These are phyloP conservation scores for Penicillium paneum DNA, from an alignment of 2,329 filamentous ascomycete genomes.

Conservation along the genomic window DNA sequence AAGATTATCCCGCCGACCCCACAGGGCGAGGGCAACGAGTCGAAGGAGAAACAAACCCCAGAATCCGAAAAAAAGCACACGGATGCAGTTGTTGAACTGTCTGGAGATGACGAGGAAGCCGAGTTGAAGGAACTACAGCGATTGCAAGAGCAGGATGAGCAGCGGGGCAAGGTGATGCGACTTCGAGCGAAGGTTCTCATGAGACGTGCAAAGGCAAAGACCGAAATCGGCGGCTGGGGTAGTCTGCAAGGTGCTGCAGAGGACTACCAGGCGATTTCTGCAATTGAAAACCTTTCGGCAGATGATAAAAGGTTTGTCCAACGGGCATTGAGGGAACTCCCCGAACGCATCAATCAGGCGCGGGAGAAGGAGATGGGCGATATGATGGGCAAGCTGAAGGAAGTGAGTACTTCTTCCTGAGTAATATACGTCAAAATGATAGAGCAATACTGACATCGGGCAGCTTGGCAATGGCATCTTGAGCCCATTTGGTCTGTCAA, in stretches of 20 bases:
- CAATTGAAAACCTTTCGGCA: slow-evolving; percentile 56
- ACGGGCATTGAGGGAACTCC: slow-evolving; percentile 63
- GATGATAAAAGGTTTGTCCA: slow-evolving; percentile 68
- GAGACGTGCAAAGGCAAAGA: slow-evolving; percentile 69
- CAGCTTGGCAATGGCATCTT: slow-evolving; percentile 84
- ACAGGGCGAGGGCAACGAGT: slow-evolving; percentile 18
- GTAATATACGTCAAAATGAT: slow-evolving; percentile 1
- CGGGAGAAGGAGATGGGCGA: slow-evolving; percentile 87
- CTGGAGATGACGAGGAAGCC: slow-evolving; percentile 40
- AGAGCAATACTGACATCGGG: background rate
- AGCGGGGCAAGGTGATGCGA: slow-evolving; percentile 64
- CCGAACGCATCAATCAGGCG: slow-evolving; percentile 67
- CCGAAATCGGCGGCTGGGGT: slow-evolving; percentile 72
- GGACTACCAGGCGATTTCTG: slow-evolving; percentile 72
- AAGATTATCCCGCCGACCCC: slow-evolving; percentile 51
- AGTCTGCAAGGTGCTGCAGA: slow-evolving; percentile 72
- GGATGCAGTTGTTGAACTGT: slow-evolving; percentile 49
- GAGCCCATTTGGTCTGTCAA: slow-evolving; percentile 89
- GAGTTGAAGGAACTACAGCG: slow-evolving; percentile 45
- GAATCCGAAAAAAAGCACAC: slow-evolving; percentile 12
- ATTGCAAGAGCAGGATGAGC: slow-evolving; percentile 46
- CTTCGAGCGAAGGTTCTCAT: slow-evolving; percentile 81
- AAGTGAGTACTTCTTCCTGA: slow-evolving; percentile 48
- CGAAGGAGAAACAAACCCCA: slow-evolving; percentile 17
- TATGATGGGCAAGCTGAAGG: slow-evolving; percentile 96